Evolutionary conservation across 2,329 filamentous ascomycete genomes (phyloP), one percentile per base, ranked within the genome.

Genomic region (Bipolaris oryzae): DNA sequence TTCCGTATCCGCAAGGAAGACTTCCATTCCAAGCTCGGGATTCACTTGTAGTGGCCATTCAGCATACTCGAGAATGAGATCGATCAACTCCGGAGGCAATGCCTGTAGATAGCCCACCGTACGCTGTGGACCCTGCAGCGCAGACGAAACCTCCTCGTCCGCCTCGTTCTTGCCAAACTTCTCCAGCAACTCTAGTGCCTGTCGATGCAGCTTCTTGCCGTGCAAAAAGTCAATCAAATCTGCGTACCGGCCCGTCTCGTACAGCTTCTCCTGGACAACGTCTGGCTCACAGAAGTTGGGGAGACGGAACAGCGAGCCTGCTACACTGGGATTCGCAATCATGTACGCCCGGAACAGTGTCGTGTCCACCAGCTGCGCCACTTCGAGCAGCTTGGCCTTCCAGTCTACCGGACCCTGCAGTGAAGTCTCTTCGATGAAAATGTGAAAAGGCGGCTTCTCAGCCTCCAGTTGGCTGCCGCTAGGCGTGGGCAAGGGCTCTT

Each of bases 171-270:
- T 85, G 16, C 94, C 94, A 66, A 97, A 97, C 61, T 88, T 89
- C 65, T 86, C 85, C 0, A 99, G 82, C 28, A 97, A 79, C 63
- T 92, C 89, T 16, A 99, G 79, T 0, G 95, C 94, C 70, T 96
- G 88, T 16, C 89, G 87, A 76, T 99, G 95, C 38, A 98, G 83
- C 74, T 89, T 93, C 79, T 99, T 99, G 61, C 95, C 95, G 69
- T 96, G 92, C 65, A 98, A 88, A 73, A 99, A 99, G 74, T 98
- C 94, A n/a, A 99, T 92, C 1, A 99, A 81, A 77, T 98, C 94
- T 49, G 89, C 94, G 76, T 96, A 97, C 31, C 93, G 87, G 55
- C 90, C 90, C 38, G 89, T 91, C 73, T 96, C 91, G 57, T 96
- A 87, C 4, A 99, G 81, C 68, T 92, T 92, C 75, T 96, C 91